Conservation (phyloP, 2,329 filamentous ascomycete genomes). For the Ilyonectria sp. region DNA sequence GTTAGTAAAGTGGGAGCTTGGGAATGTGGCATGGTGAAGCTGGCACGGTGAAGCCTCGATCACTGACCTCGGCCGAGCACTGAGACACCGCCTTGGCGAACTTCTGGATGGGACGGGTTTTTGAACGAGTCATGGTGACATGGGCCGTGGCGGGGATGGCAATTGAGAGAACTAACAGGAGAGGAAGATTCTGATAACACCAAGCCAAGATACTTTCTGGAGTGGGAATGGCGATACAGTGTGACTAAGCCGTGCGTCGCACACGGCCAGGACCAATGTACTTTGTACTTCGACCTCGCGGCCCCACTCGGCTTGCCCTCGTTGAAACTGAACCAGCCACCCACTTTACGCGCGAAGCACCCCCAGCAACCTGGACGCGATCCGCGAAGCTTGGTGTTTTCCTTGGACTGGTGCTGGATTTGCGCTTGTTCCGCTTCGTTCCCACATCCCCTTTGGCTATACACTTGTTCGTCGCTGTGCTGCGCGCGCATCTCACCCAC, state of each 20-base stretch:
- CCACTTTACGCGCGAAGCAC: constrained; percentile 47
- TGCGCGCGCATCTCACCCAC: constrained; percentile 7
- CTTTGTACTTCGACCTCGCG: neutral
- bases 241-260: neutral
- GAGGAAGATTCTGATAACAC: constrained; percentile 1
- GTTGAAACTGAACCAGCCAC: constrained; percentile 42
- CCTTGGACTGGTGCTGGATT: constrained; percentile 23
- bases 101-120: constrained; percentile 66
- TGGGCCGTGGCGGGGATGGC: neutral
- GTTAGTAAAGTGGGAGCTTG: constrained; percentile 19
- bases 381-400: constrained; percentile 43
- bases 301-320: constrained; percentile 20
- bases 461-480: constrained; percentile 18
- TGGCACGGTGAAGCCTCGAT: neutral
- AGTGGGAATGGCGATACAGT: neutral
- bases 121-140: constrained; percentile 44
- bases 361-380: constrained; percentile 37
- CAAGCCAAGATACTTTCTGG: neutral
- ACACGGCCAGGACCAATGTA: neutral
- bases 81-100: constrained; percentile 69
- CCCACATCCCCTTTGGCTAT: constrained; percentile 32
- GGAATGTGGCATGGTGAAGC: neutral
- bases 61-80: constrained; percentile 68
- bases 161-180: neutral
- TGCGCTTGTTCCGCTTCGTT: constrained; percentile 33